Conservation (phyloP, 192 early-diverging fungal genomes). For the Coemansia sp. region DNA sequence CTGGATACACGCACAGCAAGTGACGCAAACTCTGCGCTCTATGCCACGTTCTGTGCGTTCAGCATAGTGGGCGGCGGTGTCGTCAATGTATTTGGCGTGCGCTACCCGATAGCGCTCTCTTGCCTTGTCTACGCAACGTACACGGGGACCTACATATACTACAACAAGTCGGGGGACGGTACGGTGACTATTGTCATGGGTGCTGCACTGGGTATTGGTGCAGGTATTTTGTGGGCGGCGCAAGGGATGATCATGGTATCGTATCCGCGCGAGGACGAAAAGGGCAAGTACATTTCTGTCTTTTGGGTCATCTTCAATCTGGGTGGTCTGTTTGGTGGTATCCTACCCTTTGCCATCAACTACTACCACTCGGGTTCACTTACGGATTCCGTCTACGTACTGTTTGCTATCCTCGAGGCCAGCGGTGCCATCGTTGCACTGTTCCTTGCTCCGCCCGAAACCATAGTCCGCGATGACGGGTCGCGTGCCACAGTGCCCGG, state of each 20-base stretch:
- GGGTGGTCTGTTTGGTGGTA: constrained; percentile 74
- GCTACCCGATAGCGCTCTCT: constrained; percentile 63
- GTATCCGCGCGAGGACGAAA: constrained; percentile 74
- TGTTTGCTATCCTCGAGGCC: constrained; percentile 74
- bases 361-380: constrained; percentile 59
- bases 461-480: constrained; percentile 70
- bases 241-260: constrained; percentile 81
- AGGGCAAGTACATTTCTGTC: constrained; percentile 76
- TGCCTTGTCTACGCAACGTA: constrained; percentile 72
- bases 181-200: constrained; percentile 68
- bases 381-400: constrained; percentile 67
- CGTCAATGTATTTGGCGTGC: constrained; percentile 75
- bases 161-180: constrained; percentile 60
- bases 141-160: constrained; percentile 68
- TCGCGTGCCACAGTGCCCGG: constrained; percentile 60
- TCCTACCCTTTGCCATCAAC: constrained; percentile 68
- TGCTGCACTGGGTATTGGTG: constrained; percentile 74
- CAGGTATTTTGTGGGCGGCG: constrained; percentile 68
- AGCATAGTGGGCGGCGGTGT: constrained; percentile 75
- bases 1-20: constrained; percentile 59
- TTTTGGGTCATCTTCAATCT: constrained; percentile 83
- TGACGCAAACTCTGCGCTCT: constrained; percentile 74
- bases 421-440: constrained; percentile 60
- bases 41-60: constrained; percentile 71
- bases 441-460: constrained; percentile 58